Percentiles rank a stretch among this genome's conserved stretches.
phyloP scores from a whole-genome alignment of 768 basidiomycete genomes.

The Mycena indigotica region DNA sequence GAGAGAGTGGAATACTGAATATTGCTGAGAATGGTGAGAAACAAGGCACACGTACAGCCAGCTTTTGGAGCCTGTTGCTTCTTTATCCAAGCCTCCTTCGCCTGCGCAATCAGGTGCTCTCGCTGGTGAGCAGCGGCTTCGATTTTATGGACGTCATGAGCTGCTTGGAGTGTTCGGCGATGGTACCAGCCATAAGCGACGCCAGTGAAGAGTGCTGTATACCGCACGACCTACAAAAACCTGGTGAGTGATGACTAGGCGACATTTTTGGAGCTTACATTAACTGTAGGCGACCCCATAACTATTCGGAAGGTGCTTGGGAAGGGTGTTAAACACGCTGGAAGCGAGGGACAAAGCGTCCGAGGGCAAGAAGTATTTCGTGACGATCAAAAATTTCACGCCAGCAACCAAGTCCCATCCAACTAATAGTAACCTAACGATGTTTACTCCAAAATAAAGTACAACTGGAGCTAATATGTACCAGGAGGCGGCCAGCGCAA shows the following conservation, averaged over 20 bases:
- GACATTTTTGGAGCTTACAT: conserved; percentile 47
- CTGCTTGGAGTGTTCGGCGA: conserved; percentile 83
- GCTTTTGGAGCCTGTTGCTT: conserved; percentile 58
- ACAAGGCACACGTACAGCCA: conserved; percentile 50
- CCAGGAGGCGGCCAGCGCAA: too few species aligned
- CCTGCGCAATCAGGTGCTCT: conserved; percentile 78
- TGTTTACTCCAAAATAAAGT: conserved; percentile 6
- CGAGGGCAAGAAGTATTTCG: neutral
- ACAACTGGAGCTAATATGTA: neutral
- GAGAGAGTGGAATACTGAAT: conserved; percentile 4
- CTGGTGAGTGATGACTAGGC: conserved; percentile 1
- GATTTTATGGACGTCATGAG: conserved; percentile 76
- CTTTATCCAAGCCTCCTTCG: conserved; percentile 88
- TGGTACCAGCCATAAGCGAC: conserved; percentile 91
- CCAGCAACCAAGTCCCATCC: neutral
- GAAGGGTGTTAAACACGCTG: neutral
- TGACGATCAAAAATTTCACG: neutral
- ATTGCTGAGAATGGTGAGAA: conserved; percentile 9
- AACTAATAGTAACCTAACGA: neutral
- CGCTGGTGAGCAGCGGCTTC: conserved; percentile 72
- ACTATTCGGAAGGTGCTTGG: neutral
- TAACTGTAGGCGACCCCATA: conserved; percentile 78
- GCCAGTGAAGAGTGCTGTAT: conserved; percentile 86
- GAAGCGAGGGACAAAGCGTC: neutral
- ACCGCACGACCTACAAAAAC: conserved; percentile 79